Base-by-base conservation (phyloP, 2,329 filamentous ascomycete species). In the Cladosporium phlei region DNA sequence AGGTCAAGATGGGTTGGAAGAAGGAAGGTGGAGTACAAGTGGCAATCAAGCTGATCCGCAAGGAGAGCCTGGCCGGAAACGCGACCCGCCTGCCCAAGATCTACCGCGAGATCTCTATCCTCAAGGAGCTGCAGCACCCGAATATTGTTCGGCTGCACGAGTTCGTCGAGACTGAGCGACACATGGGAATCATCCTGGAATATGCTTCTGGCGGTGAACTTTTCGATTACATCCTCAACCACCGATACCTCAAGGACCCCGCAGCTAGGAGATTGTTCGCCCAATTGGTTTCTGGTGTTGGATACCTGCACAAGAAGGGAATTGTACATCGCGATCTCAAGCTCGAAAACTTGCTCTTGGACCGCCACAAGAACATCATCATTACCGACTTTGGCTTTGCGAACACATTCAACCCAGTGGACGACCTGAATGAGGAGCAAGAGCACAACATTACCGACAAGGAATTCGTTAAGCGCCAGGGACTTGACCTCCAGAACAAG, bases 341-440 rank as follows among this genome's bases (percentile, higher is more conserved):
- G 70, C 76, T 98, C 37, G 93, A 98, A 70, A 98, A 98, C 63
- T 68, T 98, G 59, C 77, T 98, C 28, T 77, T 98, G 42, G 93
- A 98, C 69, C 85, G 91, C 53, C 96, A 98, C 64, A 85, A 89
- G 53, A 98, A 98, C 72, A 97, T 98, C 62, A 98, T 98, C 70
- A 98, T 98, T 63, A 98, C 93, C 12, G 93, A 98, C 69, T 98
- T 98, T 69, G 93, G 93, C 14, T 98, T 98, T 65, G 93, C 93
- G 57, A 98, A 98, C 68, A 97, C 90, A 0, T 98, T 98, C 63
- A 86, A 96, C 62, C 81, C 93, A 0, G 71, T 75, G 27, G 93
- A 98, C 62, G 89, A 96, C 65, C 76, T 98, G 29, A 81, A 80
- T 4, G 88, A 95, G 50, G 90, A 96, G 49, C 86, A 96, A 55